Evolutionary conservation across 306 rosid species (phyloP), one percentile per base, ranked within the genome.

Genomic region (Begonia fuchsioides): DNA sequence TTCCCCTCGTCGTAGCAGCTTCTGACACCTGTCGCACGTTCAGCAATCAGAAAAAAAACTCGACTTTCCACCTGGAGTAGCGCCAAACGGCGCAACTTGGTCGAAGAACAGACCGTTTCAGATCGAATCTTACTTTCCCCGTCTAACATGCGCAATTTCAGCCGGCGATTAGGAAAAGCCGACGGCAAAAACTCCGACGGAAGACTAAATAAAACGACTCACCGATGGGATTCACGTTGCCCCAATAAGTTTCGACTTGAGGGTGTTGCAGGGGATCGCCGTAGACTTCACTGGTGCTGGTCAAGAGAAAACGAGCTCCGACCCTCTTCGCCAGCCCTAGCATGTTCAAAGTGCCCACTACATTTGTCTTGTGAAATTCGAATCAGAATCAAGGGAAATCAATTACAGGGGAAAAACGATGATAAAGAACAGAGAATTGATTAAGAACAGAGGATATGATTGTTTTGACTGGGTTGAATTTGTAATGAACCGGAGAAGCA

Each of bases 181-280:
- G n/a, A n/a, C n/a, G n/a, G n/a, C n/a, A n/a, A n/a, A n/a, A n/a
- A n/a, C n/a, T 13, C 38, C 6, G 15, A 11, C 14, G 49, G 39
- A 51, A 2, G 6, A n/a, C n/a, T n/a, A n/a, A n/a, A n/a, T n/a
- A 18, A 50, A 40, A 9, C 1, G 32, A 44, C 18, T 19, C 60
- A 82, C 96, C 96, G 14, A 88, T 88, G 50, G 96, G 96, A 59
- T 88, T 88, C 59, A 88, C 96, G 43, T 88, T 84, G 47, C 96
- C 96, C 96, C 96, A 88, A 43, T 83, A 88, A 39, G 83, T 71
- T 70, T 88, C 96, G 51, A 52, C 72, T 70, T 88, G 96, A 32
- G 96, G 96, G 44, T 88, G 94, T 44, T 88, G 86, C 40, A 88
- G 81, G 8, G 96, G 96, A 63, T 88, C 96, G 13, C 96, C 96